phyloP scores from a whole-genome alignment of 352 stramenopile species.

The Pythium scleroteichum region DNA sequence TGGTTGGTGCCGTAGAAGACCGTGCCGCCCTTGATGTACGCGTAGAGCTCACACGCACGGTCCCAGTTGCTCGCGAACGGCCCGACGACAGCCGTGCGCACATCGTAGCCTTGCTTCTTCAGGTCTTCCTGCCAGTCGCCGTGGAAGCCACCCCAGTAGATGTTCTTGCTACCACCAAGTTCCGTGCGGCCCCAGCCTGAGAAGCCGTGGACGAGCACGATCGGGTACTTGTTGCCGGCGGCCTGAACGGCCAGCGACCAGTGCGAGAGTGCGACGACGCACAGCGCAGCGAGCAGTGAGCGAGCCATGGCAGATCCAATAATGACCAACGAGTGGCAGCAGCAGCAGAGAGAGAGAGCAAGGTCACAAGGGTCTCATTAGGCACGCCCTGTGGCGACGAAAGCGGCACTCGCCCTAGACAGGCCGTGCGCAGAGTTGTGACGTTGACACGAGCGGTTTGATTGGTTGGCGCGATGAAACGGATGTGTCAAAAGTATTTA shows the following conservation, averaged over 20 bases:
- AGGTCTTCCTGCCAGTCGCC: slow-evolving; percentile 35
- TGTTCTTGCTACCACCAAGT: slow-evolving; percentile 18
- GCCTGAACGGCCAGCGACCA: slow-evolving; percentile 3
- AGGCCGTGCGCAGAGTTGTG: no score
- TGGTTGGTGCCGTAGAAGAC: slow-evolving; percentile 48
- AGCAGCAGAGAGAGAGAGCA: no score
- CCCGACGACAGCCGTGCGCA: slow-evolving; percentile 32
- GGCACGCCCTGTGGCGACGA: no score
- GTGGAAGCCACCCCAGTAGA: slow-evolving; percentile 41
- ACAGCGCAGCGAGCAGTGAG: neutral
- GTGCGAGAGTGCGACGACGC: neutral
- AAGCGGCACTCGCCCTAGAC: no score
- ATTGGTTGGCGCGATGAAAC: no score
- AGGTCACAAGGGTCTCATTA: no score
- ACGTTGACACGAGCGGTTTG: no score
- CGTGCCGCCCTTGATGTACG: slow-evolving; percentile 44
- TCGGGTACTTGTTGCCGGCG: slow-evolving; percentile 31
- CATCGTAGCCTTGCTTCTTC: slow-evolving; percentile 32
- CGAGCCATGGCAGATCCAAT: no score
- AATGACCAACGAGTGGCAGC: no score
- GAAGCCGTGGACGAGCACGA: slow-evolving; percentile 45
- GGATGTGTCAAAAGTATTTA: no score
- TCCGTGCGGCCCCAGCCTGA: slow-evolving; percentile 38
- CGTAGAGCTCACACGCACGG: slow-evolving; percentile 49
- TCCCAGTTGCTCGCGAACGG: slow-evolving; percentile 49